Percentiles rank a stretch among this genome's conserved stretches.
Evolutionary conservation across 805 yeast genomes (phyloP).

Genomic region (Candida anglica): DNA sequence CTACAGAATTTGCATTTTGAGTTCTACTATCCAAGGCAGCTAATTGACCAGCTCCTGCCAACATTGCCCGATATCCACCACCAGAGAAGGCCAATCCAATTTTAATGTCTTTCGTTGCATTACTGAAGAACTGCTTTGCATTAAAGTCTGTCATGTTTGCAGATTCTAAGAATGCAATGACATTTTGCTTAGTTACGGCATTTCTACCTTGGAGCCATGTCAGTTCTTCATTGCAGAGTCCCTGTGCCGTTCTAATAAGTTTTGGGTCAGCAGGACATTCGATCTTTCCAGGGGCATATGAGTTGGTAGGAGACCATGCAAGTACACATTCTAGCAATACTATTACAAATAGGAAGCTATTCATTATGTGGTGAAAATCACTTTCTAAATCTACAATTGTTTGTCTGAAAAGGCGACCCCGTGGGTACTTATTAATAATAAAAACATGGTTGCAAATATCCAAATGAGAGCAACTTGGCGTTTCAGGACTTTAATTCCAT

Average conservation of each 20-base stretch:
- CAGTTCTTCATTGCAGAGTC: conserved; percentile 43
- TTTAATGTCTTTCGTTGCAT: conserved; percentile 23
- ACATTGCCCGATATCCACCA: conserved; percentile 39
- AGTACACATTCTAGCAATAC: conserved; percentile 9
- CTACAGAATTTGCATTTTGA: conserved; percentile 18
- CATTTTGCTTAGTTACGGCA: conserved; percentile 40
- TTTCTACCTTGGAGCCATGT: conserved; percentile 52
- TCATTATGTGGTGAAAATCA: too few species aligned
- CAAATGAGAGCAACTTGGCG: too few species aligned
- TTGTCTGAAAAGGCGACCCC: too few species aligned
- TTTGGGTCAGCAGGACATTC: conserved; percentile 42
- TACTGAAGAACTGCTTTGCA: conserved; percentile 32
- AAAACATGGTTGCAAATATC: too few species aligned
- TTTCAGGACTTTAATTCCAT: too few species aligned
- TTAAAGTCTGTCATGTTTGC: conserved; percentile 47
- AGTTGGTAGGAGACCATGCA: conserved; percentile 52
- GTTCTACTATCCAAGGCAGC: conserved; percentile 37
- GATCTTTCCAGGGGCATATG: conserved; percentile 60
- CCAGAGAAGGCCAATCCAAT: conserved; percentile 36
- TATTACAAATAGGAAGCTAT: too few species aligned
- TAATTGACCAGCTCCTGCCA: conserved; percentile 39
- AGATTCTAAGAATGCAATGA: conserved; percentile 42
- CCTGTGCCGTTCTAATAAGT: conserved; percentile 45
- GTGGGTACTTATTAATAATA: too few species aligned
- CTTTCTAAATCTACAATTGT: too few species aligned